Conservation (phyloP, 768 basidiomycete species). For the Termitomyces sp. region DNA sequence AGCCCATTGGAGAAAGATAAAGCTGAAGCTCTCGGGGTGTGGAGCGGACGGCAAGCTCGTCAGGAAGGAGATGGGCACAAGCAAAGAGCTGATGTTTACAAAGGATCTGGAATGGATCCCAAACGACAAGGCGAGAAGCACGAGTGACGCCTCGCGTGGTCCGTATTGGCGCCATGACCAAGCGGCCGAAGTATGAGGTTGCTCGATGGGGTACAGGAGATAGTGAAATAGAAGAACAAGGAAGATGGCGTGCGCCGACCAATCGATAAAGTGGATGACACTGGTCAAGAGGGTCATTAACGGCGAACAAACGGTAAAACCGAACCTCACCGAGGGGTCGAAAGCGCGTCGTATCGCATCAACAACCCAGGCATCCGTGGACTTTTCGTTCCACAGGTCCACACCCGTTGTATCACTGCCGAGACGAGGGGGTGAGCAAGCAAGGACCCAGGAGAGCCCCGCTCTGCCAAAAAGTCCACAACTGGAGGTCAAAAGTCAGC, state of each 20-base stretch:
- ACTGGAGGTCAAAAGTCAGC: slow-evolving; percentile 23
- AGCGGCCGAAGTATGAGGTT: slow-evolving; percentile 18
- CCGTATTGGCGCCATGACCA: slow-evolving; percentile 16
- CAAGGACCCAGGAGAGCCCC: slow-evolving; percentile 29
- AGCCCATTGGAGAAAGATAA: slow-evolving; percentile 33
- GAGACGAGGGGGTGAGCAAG: slow-evolving; percentile 34
- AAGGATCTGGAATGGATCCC: slow-evolving; percentile 26
- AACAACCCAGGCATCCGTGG: slow-evolving; percentile 4
- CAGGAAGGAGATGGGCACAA: slow-evolving; percentile 36
- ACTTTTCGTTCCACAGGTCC: slow-evolving; percentile 26
- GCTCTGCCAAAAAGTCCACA: slow-evolving; percentile 30
- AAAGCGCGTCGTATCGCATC: slow-evolving; percentile 28
- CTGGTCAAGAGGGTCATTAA: slow-evolving; percentile 19
- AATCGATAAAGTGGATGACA: slow-evolving; percentile 37
- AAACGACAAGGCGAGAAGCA: slow-evolving; percentile 32
- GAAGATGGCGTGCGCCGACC: slow-evolving; percentile 31
- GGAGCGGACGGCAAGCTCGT: slow-evolving; percentile 36
- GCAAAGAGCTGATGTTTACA: slow-evolving; percentile 25
- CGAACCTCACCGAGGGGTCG: slow-evolving; percentile 39
- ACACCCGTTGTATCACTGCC: slow-evolving; percentile 30
- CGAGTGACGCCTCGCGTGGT: slow-evolving; percentile 30
- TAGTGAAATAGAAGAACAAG: slow-evolving; percentile 36
- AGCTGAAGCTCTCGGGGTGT: slow-evolving; percentile 31
- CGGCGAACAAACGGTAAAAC: not conserved
- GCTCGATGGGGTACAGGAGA: slow-evolving; percentile 33